Conservation (phyloP, 129 eudicot genomes). For the Saposhnikovia divaricata region DNA sequence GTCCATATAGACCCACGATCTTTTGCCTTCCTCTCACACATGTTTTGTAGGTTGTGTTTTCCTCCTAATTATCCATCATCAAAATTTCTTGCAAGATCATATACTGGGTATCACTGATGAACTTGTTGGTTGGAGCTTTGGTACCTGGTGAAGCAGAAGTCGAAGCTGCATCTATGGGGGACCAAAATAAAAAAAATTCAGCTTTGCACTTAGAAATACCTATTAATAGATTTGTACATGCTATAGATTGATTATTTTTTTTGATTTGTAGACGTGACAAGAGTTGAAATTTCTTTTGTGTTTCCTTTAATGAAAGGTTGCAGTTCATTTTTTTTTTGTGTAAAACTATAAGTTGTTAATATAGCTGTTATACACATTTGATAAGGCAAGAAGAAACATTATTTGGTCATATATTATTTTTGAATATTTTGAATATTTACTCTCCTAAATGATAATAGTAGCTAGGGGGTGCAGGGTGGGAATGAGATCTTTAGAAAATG, state of each 20-base stretch:
- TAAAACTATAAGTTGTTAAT: no score
- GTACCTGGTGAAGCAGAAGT: constrained; percentile 46
- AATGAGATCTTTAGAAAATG: no score
- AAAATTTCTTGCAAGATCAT: constrained; percentile 46
- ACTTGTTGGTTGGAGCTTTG: constrained; percentile 81
- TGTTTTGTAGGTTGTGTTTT: constrained; percentile 64
- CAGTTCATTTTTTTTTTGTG: no score
- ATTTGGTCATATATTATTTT: not conserved
- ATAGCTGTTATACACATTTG: constrained; percentile 4
- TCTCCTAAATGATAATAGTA: no score
- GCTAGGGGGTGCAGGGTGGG: no score
- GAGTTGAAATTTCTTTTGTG: constrained; percentile 1
- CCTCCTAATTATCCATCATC: constrained; percentile 51
- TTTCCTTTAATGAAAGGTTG: no score
- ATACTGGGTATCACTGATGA: constrained; percentile 54
- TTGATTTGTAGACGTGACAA: constrained; percentile 9
- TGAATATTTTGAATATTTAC: no score
- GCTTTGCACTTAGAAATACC: constrained; percentile 21
- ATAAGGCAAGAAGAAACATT: constrained; percentile 4
- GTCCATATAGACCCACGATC: constrained; percentile 32
- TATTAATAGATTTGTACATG: constrained; percentile 10
- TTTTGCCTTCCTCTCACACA: constrained; percentile 85
- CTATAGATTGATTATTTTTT: constrained; percentile 1
- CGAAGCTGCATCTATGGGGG: not conserved
- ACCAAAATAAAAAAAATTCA: not conserved